phyloP scores from a whole-genome alignment of 2,329 filamentous ascomycete genomes.

The Incumbomyces delicatus region DNA sequence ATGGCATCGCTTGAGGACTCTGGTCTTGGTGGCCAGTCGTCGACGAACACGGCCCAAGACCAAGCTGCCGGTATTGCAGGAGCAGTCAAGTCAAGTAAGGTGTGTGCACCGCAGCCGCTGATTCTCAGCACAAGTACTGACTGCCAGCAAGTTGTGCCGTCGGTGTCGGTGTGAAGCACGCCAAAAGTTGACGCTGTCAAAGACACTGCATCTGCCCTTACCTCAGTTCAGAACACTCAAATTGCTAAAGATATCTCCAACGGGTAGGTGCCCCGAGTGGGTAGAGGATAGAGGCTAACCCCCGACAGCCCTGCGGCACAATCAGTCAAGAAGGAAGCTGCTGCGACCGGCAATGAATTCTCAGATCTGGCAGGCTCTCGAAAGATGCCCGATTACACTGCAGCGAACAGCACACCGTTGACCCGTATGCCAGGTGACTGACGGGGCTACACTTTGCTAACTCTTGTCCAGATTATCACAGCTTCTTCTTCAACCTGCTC shows the following conservation, averaged over 20 bases:
- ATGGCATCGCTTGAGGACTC: background rate
- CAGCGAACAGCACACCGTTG: constrained; percentile 52
- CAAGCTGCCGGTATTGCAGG: constrained; percentile 2
- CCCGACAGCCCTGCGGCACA: constrained; percentile 42
- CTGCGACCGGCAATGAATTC: constrained; percentile 49
- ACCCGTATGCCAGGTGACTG: constrained; percentile 40
- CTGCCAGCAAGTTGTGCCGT: no score
- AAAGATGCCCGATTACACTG: constrained; percentile 43
- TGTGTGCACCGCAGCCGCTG: background rate
- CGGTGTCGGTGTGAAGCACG: no score
- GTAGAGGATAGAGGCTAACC: constrained; percentile 1
- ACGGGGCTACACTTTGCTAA: constrained; percentile 3
- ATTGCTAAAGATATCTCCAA: constrained; percentile 35
- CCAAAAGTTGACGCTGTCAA: constrained; percentile 2
- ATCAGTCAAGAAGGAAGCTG: constrained; percentile 46
- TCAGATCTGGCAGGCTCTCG: constrained; percentile 47
- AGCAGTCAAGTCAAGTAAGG: constrained; percentile 2
- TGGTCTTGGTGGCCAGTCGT: background rate
- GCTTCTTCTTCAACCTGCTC: constrained; percentile 55
- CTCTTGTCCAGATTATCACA: constrained; percentile 48
- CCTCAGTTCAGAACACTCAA: constrained; percentile 40
- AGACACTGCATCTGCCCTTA: constrained; percentile 42
- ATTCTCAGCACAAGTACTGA: background rate
- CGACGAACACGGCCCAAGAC: background rate
- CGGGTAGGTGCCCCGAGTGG: constrained; percentile 10